Evolutionary conservation across 805 yeast genomes (phyloP).

Genomic region (Saccharomycopsis schoenii): DNA sequence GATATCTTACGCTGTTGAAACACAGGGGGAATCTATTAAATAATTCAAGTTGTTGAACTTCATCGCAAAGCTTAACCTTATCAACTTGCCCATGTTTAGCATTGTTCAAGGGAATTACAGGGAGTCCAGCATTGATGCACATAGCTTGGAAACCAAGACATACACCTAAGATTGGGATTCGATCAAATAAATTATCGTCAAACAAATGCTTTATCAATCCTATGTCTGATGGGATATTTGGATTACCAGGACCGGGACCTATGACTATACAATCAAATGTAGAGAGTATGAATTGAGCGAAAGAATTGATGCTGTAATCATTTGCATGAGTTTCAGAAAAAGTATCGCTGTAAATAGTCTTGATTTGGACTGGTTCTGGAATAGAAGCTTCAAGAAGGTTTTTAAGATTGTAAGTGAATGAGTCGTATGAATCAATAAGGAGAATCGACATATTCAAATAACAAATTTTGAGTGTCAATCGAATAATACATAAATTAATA

Average conservation of each 20-base stretch:
- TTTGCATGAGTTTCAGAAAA: slow-evolving; percentile 32
- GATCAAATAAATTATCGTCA: background rate
- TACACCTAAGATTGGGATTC: slow-evolving; percentile 74
- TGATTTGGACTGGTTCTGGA: slow-evolving; percentile 35
- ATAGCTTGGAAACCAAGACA: slow-evolving; percentile 89
- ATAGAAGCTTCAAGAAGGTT: slow-evolving; percentile 43
- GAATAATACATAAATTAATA: background rate
- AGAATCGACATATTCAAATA: slow-evolving; percentile 40
- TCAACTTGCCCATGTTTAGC: slow-evolving; percentile 86
- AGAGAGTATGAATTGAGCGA: slow-evolving; percentile 32
- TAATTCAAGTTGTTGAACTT: slow-evolving; percentile 19
- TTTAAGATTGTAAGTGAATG: slow-evolving; percentile 78
- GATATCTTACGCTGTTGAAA: slow-evolving; percentile 77
- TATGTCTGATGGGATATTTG: slow-evolving; percentile 42
- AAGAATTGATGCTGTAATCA: slow-evolving; percentile 27
- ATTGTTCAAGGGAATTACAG: slow-evolving; percentile 39
- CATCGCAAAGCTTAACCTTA: slow-evolving; percentile 25
- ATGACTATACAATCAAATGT: slow-evolving; percentile 66
- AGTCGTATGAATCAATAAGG: slow-evolving; percentile 87
- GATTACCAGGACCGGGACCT: slow-evolving; percentile 98
- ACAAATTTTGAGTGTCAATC: background rate
- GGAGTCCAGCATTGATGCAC: slow-evolving; percentile 51
- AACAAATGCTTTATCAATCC: slow-evolving; percentile 4
- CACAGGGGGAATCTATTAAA: slow-evolving; percentile 32
- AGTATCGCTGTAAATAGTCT: slow-evolving; percentile 56